Conservation (phyloP, 345 rosid genomes). For the Salix koriyanagi region DNA sequence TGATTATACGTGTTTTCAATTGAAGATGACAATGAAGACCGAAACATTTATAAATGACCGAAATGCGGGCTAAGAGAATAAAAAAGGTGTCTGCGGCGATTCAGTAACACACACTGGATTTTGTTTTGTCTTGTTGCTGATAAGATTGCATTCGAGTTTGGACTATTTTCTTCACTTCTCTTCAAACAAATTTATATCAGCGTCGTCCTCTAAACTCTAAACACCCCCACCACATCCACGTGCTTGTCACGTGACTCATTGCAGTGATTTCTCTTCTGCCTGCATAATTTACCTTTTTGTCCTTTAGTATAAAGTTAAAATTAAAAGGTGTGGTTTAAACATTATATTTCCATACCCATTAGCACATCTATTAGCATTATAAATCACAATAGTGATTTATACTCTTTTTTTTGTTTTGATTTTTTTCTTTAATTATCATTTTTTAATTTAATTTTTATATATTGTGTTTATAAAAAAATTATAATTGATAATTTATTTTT, state of each 20-base stretch:
- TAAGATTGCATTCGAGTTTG: not conserved
- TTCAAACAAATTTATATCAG: not conserved
- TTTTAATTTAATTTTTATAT: too few species aligned
- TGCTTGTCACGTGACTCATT: constrained; percentile 28
- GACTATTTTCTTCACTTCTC: constrained; percentile 4
- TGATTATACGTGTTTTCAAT: not conserved
- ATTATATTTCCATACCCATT: too few species aligned
- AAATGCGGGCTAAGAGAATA: not conserved
- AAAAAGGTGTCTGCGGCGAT: not conserved
- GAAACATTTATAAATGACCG: not conserved
- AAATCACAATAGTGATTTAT: too few species aligned
- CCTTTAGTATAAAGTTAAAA: too few species aligned
- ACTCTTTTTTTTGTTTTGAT: too few species aligned
- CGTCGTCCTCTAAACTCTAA: constrained; percentile 19
- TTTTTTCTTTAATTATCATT: too few species aligned
- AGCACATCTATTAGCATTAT: too few species aligned
- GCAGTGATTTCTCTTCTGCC: not conserved
- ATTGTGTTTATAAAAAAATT: too few species aligned
- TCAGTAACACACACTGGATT: not conserved
- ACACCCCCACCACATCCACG: not conserved
- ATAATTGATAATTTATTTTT: too few species aligned
- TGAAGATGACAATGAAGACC: not conserved
- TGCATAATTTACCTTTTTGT: not conserved
- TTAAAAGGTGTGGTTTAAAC: too few species aligned
- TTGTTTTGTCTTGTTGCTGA: constrained; percentile 8